These are phyloP conservation scores for Volutella citrinella DNA, from an alignment of 2,329 filamentous ascomycete genomes.

Conservation along the genomic window DNA sequence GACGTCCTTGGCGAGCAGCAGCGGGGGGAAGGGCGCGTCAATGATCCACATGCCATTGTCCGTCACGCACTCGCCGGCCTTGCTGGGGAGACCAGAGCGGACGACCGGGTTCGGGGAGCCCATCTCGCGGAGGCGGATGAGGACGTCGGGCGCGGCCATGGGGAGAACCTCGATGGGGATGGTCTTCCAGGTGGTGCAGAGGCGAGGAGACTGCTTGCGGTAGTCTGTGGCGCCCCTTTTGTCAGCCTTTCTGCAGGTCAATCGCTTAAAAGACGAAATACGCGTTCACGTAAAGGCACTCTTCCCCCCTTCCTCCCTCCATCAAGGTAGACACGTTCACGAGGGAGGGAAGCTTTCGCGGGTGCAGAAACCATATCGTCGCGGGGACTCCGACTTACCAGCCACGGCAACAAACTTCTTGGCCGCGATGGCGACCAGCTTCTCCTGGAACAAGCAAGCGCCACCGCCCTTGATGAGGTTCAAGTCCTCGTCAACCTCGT, in stretches of 20 bases:
- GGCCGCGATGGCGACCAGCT: constrained; percentile 82
- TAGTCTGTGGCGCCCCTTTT: constrained; percentile 71
- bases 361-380: constrained; percentile 1
- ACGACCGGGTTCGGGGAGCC: constrained; percentile 71
- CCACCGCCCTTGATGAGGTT: constrained; percentile 98
- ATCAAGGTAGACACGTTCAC: too few species aligned
- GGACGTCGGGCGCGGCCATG: constrained; percentile 73
- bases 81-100: constrained; percentile 68
- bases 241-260: too few species aligned
- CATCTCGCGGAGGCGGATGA: constrained; percentile 67
- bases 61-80: constrained; percentile 72
- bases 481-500: constrained; percentile 91
- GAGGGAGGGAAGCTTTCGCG: too few species aligned
- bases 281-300: too few species aligned
- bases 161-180: constrained; percentile 95
- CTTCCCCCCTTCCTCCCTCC: too few species aligned
- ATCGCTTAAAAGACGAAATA: too few species aligned
- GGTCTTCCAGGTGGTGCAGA: constrained; percentile 74
- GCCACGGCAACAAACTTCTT: constrained; percentile 87
- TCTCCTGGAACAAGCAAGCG: constrained; percentile 97
- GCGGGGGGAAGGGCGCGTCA: constrained; percentile 80
- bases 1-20: constrained; percentile 61
- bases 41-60: constrained; percentile 72
- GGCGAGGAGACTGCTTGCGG: constrained; percentile 77
- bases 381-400: constrained; percentile 46